A percentile compares a stretch with the other conserved stretches of the same genome.
Conservation (phyloP, 1,284 basidiomycete species). For the Naganishia sp. region DNA sequence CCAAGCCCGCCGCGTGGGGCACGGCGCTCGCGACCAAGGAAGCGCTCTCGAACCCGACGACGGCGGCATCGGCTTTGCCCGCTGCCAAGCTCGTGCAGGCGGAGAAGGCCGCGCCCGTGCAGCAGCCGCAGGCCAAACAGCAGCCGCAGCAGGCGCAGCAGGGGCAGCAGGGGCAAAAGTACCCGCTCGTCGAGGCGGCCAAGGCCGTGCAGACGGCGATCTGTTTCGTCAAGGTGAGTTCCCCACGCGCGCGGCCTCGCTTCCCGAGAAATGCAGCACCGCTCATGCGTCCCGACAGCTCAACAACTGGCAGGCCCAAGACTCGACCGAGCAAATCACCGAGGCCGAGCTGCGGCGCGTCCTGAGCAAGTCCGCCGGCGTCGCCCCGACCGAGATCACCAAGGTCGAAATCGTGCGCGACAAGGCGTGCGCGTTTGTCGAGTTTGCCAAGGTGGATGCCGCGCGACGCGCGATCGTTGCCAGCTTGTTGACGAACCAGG, state of each 20-base stretch:
- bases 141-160: conserved; percentile 29
- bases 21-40: conserved; percentile 52
- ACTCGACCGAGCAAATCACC: conserved; percentile 65
- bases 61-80: conserved; percentile 55
- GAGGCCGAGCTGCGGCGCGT: conserved; percentile 62
- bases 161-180: conserved; percentile 45
- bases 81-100: conserved; percentile 37
- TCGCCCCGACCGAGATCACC: conserved; percentile 80
- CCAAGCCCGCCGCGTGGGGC: conserved; percentile 64
- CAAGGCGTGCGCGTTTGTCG: conserved; percentile 93
- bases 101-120: conserved; percentile 34
- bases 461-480: conserved; percentile 81
- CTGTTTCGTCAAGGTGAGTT: conserved; percentile 82
- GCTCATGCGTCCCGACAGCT: conserved; percentile 41
- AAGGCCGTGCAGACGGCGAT: conserved; percentile 66
- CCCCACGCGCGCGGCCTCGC: not conserved
- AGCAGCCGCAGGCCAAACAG: not conserved
- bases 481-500: conserved; percentile 65
- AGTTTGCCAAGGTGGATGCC: conserved; percentile 75
- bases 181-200: conserved; percentile 62
- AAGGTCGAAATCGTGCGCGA: conserved; percentile 82
- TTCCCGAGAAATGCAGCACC: conserved; percentile 8
- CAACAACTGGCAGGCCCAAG: conserved; percentile 52
- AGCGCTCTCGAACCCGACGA: conserved; percentile 47
- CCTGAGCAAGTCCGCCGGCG: conserved; percentile 53